Evolutionary conservation across 768 basidiomycete genomes (phyloP), one percentile per base, ranked within the genome.

Genomic region (Amanita inopinata): DNA sequence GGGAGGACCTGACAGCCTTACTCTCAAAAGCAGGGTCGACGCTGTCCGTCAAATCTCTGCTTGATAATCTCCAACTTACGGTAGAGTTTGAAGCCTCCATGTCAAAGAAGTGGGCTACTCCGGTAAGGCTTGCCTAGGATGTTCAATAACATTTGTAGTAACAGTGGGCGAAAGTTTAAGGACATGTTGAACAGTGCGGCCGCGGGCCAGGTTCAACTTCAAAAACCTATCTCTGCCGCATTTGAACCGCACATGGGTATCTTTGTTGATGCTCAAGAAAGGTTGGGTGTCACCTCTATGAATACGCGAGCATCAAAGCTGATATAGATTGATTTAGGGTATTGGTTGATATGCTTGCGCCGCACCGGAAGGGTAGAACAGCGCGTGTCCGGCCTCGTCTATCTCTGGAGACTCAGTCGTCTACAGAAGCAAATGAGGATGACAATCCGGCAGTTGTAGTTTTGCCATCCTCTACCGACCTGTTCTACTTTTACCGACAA

Each of bases 401-500:
- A 17, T 88, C 87, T 4, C 59, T 87, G 11, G 89, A 93, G 17
- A 64, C 69, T 23, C 63, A 60, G 0, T 58, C 66, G 25, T 56
- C 59, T 4, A 53, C 73, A 12, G 59, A 64, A 15, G 62, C 62
- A 9, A 60, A 59, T 18, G 61, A 67, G 20, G 68, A 65, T 9
- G 70, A 69, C 2, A 63, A 68, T 19, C 62, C 76, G 0, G 61
- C 75, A 1, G 69, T 73, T n/a, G 64, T 74, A 2, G 88, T 98
- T 1, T 71, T 98, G 5, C 86, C 90, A 0, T 92, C 89, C 0
- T 97, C 93, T 0, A 97, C 93, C 0, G 93, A 98, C 51, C 64
- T 99, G 12, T 99, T 98, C 67, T 96, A 93, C 59, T 91, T 96
- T 62, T 98, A 98, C 56, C 89, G 81, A 0, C 92, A 98, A 58